phyloP scores from a whole-genome alignment of 2,329 filamentous ascomycete species.

The Mariannaea sp. region DNA sequence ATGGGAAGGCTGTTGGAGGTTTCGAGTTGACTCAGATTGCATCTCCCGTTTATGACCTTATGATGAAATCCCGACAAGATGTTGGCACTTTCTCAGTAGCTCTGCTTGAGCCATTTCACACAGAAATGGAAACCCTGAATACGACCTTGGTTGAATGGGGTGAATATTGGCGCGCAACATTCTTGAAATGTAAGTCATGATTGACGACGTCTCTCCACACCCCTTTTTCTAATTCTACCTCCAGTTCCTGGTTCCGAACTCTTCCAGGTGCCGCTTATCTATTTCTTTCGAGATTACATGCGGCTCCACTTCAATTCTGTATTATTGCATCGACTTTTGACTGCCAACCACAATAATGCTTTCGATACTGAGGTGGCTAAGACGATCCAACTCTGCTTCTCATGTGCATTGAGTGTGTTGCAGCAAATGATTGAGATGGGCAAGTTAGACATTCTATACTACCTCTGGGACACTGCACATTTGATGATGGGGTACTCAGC shows the following conservation, averaged over 20 bases:
- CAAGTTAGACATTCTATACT: neutral
- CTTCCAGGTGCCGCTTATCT: neutral
- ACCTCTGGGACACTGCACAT: neutral
- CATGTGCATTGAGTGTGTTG: neutral
- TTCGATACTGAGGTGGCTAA: neutral
- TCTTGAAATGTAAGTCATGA: neutral
- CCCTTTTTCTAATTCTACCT: neutral
- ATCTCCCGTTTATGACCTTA: neutral
- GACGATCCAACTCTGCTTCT: neutral
- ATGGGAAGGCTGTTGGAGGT: constrained; percentile 1
- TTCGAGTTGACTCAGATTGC: neutral
- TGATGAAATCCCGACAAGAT: neutral
- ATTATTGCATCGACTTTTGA: neutral
- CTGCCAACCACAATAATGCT: neutral
- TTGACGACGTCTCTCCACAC: neutral
- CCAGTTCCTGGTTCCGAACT: neutral
- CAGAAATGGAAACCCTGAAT: neutral
- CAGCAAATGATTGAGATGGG: neutral
- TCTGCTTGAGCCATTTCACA: neutral
- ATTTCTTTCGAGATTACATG: constrained; percentile 2
- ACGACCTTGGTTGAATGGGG: neutral
- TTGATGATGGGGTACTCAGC: neutral
- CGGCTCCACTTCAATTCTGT: neutral
- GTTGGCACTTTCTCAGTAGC: neutral
- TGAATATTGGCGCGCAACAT: neutral